Percentiles rank a stretch among this genome's conserved stretches.
phyloP scores from a whole-genome alignment of 306 rosid genomes.

The Coriaria nepalensis region DNA sequence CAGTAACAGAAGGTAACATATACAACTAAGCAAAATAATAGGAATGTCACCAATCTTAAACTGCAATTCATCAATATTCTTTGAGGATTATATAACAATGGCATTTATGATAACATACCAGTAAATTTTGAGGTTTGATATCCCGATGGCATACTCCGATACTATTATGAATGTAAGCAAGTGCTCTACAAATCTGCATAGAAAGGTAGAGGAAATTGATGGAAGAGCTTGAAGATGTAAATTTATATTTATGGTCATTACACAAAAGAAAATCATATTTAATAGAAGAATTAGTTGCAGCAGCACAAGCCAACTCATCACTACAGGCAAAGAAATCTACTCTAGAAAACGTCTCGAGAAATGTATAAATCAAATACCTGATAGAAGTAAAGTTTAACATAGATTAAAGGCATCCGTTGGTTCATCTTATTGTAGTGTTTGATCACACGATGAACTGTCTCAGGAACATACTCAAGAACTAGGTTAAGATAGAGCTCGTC shows the following conservation, averaged over 20 bases:
- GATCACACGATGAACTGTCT: conserved; percentile 1
- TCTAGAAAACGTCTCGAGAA: too few species aligned
- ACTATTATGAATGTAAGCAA: conserved; percentile 3
- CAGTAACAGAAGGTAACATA: background rate
- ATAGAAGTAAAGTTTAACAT: background rate
- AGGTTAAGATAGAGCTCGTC: background rate
- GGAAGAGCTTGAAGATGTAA: too few species aligned
- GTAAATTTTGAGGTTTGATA: conserved; percentile 3
- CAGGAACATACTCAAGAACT: conserved; percentile 1
- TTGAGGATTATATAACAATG: too few species aligned
- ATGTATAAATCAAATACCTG: too few species aligned
- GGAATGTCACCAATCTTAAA: too few species aligned
- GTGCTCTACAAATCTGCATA: conserved; percentile 1
- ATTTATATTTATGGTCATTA: background rate
- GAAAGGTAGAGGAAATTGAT: background rate
- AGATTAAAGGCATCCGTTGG: background rate
- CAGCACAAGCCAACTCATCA: too few species aligned
- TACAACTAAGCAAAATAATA: background rate
- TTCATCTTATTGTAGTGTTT: conserved; percentile 1
- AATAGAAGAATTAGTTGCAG: too few species aligned
- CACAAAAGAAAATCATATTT: background rate
- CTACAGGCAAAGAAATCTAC: too few species aligned
- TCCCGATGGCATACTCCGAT: conserved; percentile 4
- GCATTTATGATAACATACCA: background rate
- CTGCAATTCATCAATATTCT: too few species aligned